phyloP scores from a whole-genome alignment of 306 rosid genomes.

The Dryas alaskensis region DNA sequence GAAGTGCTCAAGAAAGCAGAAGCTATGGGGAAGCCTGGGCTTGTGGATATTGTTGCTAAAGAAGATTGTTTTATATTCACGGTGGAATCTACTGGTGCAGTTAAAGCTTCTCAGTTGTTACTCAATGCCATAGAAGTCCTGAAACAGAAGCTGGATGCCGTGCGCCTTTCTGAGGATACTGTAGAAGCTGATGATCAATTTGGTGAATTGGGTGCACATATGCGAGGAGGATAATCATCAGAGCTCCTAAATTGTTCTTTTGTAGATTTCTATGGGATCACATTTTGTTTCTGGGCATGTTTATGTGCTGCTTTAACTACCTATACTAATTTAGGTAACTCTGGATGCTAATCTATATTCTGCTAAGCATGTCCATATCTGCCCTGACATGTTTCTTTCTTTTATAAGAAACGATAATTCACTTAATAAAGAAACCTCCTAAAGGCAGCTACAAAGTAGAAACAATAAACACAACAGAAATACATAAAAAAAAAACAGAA shows the following conservation, averaged over 20 bases:
- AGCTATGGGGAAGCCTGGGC: slow-evolving; percentile 94
- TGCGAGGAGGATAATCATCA: slow-evolving; percentile 83
- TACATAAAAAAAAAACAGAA: too few species aligned
- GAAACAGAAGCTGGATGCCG: slow-evolving; percentile 90
- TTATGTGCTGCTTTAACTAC: slow-evolving; percentile 24
- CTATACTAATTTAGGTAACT: not conserved
- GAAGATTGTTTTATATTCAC: slow-evolving; percentile 92
- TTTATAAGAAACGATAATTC: too few species aligned
- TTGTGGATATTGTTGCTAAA: slow-evolving; percentile 75
- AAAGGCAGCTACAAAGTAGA: too few species aligned
- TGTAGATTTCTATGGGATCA: slow-evolving; percentile 14
- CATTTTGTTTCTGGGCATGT: slow-evolving; percentile 22
- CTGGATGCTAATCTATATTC: slow-evolving; percentile 24
- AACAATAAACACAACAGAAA: too few species aligned
- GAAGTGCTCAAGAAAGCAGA: slow-evolving; percentile 95
- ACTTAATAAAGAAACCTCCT: too few species aligned
- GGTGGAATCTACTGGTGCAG: slow-evolving; percentile 88
- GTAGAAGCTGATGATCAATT: slow-evolving; percentile 94
- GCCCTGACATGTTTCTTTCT: too few species aligned
- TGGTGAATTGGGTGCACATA: slow-evolving; percentile 94
- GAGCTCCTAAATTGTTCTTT: not conserved
- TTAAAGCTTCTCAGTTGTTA: slow-evolving; percentile 79
- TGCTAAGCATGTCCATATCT: slow-evolving; percentile 1
- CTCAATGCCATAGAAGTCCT: slow-evolving; percentile 91
- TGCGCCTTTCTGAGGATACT: slow-evolving; percentile 87